Conservation (phyloP, 306 rosid genomes). For the Trichosanthes cucumerina region DNA sequence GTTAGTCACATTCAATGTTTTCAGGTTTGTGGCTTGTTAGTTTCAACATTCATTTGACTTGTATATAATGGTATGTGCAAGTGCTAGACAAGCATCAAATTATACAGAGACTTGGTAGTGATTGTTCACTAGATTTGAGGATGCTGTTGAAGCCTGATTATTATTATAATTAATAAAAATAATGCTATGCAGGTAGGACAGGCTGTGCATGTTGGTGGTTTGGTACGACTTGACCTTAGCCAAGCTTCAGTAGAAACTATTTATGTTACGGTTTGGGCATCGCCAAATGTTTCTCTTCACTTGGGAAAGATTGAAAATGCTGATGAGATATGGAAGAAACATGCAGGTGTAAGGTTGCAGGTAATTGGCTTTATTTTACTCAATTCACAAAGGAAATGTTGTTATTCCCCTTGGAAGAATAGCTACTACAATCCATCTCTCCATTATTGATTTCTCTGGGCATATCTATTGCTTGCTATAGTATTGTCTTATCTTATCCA, state of each 20-base stretch:
- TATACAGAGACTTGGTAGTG: not conserved
- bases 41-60: not conserved
- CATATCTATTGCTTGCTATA: not conserved
- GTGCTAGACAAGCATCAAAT: not conserved
- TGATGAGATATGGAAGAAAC: constrained; percentile 75
- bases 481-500: not conserved
- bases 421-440: not conserved
- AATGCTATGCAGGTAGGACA: constrained; percentile 61
- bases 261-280: constrained; percentile 79
- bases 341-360: constrained; percentile 73
- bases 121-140: not conserved
- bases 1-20: not conserved
- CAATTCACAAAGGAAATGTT: not conserved
- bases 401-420: not conserved
- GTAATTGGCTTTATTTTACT: constrained; percentile 24
- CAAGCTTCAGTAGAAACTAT: constrained; percentile 70
- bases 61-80: not conserved
- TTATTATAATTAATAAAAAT: not conserved
- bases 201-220: constrained; percentile 66
- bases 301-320: constrained; percentile 89
- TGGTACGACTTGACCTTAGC: constrained; percentile 64
- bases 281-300: constrained; percentile 75
- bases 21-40: not conserved
- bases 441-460: not conserved
- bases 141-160: not conserved